Evolutionary conservation across 768 basidiomycete genomes (phyloP), one percentile per base, ranked within the genome.

Genomic region (Strobilomyces confusus): DNA sequence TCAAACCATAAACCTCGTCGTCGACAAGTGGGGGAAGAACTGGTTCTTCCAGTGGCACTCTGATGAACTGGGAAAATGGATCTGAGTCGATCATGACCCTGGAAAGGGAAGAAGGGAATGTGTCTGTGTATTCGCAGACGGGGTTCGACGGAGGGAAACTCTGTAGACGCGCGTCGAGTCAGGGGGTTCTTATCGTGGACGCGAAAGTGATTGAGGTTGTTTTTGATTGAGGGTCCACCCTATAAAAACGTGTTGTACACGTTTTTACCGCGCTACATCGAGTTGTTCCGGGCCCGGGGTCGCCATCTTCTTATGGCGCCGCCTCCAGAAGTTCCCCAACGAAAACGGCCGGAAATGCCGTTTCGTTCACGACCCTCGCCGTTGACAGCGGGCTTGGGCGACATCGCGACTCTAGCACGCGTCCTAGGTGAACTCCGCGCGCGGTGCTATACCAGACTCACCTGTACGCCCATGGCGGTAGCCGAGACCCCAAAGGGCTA

Each of bases 201-300:
- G 6, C 34, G 52, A 59, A 48, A 41, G 32, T 63, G 54, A 63
- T 58, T 65, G 59, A 61, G 56, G 37, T 30, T 69, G 59, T 69
- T 69, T 49, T 68, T 54, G 48, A 57, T 65, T 68, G 68, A 49
- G 69, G 69, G 68, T 71, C 67, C 68, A 67, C 65, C 64, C 63
- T 65, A 69, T 13, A 61, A 67, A 67, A 69, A 71, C 68, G 68
- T 69, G 68, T 70, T 62, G 44, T 52, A 58, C 68, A 69, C 63
- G 68, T 65, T 68, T 51, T 56, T 68, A 49, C 65, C 51, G 54
- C 41, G 59, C 56, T 63, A 58, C 59, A 50, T 48, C 50, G 52
- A 68, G 44, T 57, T 58, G 61, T 57, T 67, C 63, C 48, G 58
- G 52, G 46, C 37, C 19, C n/a, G 37, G 51, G 40, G 53, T 58